These are phyloP conservation scores for Lactarius evosmus DNA, from an alignment of 768 basidiomycete genomes.

Conservation along the genomic window DNA sequence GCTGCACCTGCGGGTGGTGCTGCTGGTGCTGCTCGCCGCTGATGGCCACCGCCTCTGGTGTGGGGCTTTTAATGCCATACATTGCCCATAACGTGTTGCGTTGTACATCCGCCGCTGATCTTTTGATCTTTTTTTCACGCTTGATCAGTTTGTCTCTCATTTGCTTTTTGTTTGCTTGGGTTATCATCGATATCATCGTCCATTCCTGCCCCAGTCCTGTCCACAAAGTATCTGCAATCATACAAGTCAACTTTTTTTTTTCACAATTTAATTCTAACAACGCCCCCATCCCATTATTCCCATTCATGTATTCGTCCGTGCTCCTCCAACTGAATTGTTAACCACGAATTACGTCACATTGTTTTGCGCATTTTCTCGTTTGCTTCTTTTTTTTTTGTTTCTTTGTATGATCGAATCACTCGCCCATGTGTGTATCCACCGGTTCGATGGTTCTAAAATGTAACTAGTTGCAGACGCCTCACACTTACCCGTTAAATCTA, in stretches of 20 bases:
- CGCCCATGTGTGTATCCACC: not conserved
- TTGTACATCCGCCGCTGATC: not conserved
- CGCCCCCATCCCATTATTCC: not conserved
- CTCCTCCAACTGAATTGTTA: not conserved
- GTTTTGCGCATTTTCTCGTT: not conserved
- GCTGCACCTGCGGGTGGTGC: not conserved
- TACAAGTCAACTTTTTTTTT: not conserved
- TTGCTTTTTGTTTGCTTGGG: not conserved
- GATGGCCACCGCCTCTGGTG: not conserved
- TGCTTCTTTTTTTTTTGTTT: not conserved
- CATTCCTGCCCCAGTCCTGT: not conserved
- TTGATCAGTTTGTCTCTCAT: no score
- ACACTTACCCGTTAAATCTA: no score
- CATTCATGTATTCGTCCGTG: not conserved
- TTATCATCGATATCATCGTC: conserved; percentile 7
- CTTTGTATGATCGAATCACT: not conserved
- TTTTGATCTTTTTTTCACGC: not conserved
- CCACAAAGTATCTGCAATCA: not conserved
- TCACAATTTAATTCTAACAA: not conserved
- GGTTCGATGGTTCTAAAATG: no score
- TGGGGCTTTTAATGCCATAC: not conserved
- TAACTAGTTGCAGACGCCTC: no score
- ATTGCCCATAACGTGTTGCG: no score
- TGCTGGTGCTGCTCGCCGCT: not conserved
- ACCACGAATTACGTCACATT: not conserved